Conservation (phyloP, 129 eudicot genomes). For the Oenanthe sinensis region DNA sequence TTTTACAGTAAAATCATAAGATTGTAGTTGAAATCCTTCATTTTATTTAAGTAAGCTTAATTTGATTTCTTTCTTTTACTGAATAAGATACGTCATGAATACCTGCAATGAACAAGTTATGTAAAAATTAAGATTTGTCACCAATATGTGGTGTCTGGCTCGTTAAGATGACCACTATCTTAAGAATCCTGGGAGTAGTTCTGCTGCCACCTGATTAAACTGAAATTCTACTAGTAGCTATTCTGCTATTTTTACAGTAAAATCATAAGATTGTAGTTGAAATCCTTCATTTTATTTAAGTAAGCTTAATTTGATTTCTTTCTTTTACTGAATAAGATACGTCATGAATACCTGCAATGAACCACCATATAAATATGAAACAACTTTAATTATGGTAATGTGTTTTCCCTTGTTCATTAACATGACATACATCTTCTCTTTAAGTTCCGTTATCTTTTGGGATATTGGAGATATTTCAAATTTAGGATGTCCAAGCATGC, state of each 20-base stretch:
- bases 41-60: too few relatives aligned
- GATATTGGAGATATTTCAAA: conserved; percentile 37
- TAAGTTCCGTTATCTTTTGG: conserved; percentile 26
- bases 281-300: too few relatives aligned
- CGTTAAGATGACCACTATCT: conserved; percentile 15
- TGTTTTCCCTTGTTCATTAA: conserved; percentile 57
- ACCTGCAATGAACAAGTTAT: conserved; percentile 70
- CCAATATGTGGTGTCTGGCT: conserved; percentile 20
- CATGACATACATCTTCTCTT: conserved; percentile 63
- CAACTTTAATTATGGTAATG: conserved; percentile 39
- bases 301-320: conserved; percentile 56
- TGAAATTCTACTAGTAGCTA: conserved; percentile 20
- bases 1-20: conserved; percentile 65
- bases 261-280: conserved; percentile 75
- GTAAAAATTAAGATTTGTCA: background rate
- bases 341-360: conserved; percentile 67
- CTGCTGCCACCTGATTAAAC: conserved; percentile 23
- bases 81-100: conserved; percentile 55
- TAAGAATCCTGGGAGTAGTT: too few relatives aligned
- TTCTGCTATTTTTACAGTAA: conserved; percentile 45
- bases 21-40: conserved; percentile 81
- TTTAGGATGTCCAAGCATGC: conserved; percentile 31
- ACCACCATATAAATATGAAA: conserved; percentile 51
- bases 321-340: conserved; percentile 54
- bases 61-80: conserved; percentile 47